Evolutionary conservation across 768 basidiomycete genomes (phyloP).

Genomic region (Leccinum rimulosum): DNA sequence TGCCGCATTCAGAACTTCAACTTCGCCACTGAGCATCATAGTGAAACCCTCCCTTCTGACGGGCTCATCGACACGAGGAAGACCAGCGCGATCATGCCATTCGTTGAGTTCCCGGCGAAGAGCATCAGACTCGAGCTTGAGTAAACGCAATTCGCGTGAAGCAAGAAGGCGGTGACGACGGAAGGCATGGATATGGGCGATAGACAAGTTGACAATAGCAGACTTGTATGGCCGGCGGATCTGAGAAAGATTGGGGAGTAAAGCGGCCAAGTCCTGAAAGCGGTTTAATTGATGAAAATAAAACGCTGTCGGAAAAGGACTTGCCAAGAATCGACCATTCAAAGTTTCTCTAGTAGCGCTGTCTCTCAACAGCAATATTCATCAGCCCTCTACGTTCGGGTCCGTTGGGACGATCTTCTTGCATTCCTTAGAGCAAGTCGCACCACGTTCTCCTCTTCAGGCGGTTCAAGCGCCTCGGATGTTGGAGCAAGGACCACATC

Average conservation of each 20-base stretch:
- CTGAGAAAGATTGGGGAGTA: conserved; percentile 87
- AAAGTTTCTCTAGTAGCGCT: conserved; percentile 79
- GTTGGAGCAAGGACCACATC: too few relatives aligned
- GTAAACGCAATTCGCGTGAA: conserved; percentile 72
- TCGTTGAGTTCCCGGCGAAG: conserved; percentile 91
- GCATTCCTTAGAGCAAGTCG: conserved; percentile 9
- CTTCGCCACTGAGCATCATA: conserved; percentile 67
- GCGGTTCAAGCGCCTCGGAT: conserved; percentile 1
- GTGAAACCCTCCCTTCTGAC: conserved; percentile 67
- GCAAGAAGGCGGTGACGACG: conserved; percentile 80
- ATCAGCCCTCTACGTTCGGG: not conserved
- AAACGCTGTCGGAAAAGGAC: conserved; percentile 27
- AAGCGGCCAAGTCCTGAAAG: conserved; percentile 78
- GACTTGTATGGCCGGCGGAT: conserved; percentile 95
- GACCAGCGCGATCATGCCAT: conserved; percentile 77
- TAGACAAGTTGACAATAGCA: conserved; percentile 94
- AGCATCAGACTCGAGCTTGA: conserved; percentile 81
- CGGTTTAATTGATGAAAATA: conserved; percentile 15
- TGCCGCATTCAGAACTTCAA: conserved; percentile 57
- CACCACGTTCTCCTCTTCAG: conserved; percentile 13
- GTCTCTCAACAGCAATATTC: conserved; percentile 77
- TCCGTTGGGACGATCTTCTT: not conserved
- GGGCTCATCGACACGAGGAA: conserved; percentile 73
- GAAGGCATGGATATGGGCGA: conserved; percentile 82
- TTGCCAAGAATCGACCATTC: conserved; percentile 86